A percentile compares a stretch with the other conserved stretches of the same genome.
phyloP scores from a whole-genome alignment of 2,329 filamentous ascomycete species.

The Pyrenophora teres region DNA sequence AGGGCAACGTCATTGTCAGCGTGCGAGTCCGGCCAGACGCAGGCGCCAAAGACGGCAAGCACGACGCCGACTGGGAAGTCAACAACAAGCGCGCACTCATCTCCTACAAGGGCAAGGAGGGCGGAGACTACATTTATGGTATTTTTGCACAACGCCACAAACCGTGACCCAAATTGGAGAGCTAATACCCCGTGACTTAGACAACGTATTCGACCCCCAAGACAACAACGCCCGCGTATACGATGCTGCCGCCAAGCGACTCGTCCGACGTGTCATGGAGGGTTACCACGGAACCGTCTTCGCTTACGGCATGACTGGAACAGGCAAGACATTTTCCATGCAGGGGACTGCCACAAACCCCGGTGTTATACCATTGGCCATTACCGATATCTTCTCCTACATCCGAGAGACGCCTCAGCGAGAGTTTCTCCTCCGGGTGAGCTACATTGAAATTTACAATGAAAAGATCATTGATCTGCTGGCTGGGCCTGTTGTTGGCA shows the following conservation, averaged over 20 bases:
- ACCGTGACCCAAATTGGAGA: slow-evolving; percentile 6
- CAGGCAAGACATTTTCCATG: slow-evolving; percentile 99
- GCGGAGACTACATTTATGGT: slow-evolving; percentile 87
- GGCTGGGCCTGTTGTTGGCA: slow-evolving; percentile 69
- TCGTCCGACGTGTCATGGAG: slow-evolving; percentile 97
- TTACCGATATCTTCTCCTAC: slow-evolving; percentile 99
- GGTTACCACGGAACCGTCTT: slow-evolving; percentile 98
- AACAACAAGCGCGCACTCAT: slow-evolving; percentile 83
- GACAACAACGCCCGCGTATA: slow-evolving; percentile 96
- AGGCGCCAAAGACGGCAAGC: slow-evolving; percentile 63
- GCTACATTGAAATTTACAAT: slow-evolving; percentile 98
- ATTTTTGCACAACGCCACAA: slow-evolving; percentile 47
- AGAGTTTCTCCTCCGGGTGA: slow-evolving; percentile 92
- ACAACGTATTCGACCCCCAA: slow-evolving; percentile 94
- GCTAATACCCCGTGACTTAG: slow-evolving; percentile 53
- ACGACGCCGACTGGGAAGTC: slow-evolving; percentile 88
- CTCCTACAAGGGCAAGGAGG: slow-evolving; percentile 84
- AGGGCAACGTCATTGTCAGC: slow-evolving; percentile 95
- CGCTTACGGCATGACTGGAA: slow-evolving; percentile 98
- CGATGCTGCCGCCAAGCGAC: slow-evolving; percentile 87
- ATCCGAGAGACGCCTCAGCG: slow-evolving; percentile 94
- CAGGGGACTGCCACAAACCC: slow-evolving; percentile 95
- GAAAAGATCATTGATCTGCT: slow-evolving; percentile 95
- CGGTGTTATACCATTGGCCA: slow-evolving; percentile 94
- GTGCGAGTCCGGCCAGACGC: slow-evolving; percentile 89